Conservation (phyloP, 2,329 filamentous ascomycete species). For the Aspergillus sp. region DNA sequence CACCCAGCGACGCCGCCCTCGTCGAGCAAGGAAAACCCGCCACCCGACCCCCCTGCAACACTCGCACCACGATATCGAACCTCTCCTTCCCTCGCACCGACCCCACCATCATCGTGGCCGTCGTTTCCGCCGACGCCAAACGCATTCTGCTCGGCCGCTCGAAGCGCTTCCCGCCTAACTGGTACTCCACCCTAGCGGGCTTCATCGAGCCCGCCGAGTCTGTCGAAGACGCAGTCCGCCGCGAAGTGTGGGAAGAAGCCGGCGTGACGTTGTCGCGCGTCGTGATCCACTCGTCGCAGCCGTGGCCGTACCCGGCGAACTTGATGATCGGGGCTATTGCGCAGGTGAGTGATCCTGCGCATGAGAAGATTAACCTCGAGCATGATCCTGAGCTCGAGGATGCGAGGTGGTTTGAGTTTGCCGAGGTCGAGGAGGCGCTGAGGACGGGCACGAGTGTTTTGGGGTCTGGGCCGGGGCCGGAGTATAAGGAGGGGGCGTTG, state of each 20-base stretch:
- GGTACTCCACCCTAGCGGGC: constrained; percentile 86
- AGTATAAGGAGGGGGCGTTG: constrained; percentile 74
- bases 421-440: constrained; percentile 77
- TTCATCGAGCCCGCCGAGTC: constrained; percentile 86
- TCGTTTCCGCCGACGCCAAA: constrained; percentile 77
- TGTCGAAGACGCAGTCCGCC: constrained; percentile 78
- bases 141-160: constrained; percentile 81
- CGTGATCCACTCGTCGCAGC: constrained; percentile 79
- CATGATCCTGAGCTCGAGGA: constrained; percentile 90
- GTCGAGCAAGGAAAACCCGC: constrained; percentile 30
- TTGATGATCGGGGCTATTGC: constrained; percentile 87
- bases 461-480: constrained; percentile 63
- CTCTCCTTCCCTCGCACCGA: constrained; percentile 89
- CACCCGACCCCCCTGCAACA: constrained; percentile 70
- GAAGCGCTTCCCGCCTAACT: constrained; percentile 77
- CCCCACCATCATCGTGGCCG: constrained; percentile 91
- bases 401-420: constrained; percentile 83
- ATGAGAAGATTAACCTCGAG: constrained; percentile 77
- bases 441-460: constrained; percentile 66
- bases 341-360: constrained; percentile 72
- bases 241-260: constrained; percentile 85
- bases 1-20: constrained; percentile 45
- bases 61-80: constrained; percentile 84
- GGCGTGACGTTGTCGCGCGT: constrained; percentile 76
- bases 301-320: constrained; percentile 83